Evolutionary conservation across 2,329 filamentous ascomycete genomes (phyloP).

Genomic region (Pseudofabraea citricarpa): DNA sequence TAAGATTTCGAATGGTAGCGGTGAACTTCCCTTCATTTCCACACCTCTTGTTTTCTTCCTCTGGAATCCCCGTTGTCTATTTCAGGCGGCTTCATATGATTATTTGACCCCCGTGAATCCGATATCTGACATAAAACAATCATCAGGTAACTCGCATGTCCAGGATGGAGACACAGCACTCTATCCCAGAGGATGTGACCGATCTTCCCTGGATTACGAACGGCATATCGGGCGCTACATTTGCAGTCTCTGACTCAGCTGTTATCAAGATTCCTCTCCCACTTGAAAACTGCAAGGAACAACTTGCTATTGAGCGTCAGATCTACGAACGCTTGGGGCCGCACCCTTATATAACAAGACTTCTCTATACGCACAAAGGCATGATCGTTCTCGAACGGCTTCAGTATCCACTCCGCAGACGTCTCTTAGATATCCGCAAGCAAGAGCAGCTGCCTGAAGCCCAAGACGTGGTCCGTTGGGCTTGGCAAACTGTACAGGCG

Average conservation of each 20-base stretch:
- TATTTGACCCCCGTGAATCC: too few species aligned
- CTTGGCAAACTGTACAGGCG: neutral
- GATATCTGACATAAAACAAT: too few species aligned
- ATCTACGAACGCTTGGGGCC: conserved; percentile 5
- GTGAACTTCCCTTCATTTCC: too few species aligned
- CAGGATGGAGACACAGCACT: conserved; percentile 3
- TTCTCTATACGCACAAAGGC: neutral
- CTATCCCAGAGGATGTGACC: conserved; percentile 1
- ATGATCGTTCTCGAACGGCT: conserved; percentile 5
- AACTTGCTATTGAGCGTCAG: conserved; percentile 2
- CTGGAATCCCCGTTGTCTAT: too few species aligned
- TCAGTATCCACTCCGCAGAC: conserved; percentile 4
- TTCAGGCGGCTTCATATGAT: too few species aligned
- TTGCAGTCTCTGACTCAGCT: conserved; percentile 3
- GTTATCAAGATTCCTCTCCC: conserved; percentile 5
- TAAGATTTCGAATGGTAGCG: too few species aligned
- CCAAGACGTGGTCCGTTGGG: conserved; percentile 4
- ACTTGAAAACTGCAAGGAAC: conserved; percentile 1
- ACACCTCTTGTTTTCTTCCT: too few species aligned
- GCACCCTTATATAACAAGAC: conserved; percentile 4
- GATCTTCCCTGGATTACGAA: conserved; percentile 2
- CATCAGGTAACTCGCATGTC: too few species aligned
- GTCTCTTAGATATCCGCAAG: conserved; percentile 1
- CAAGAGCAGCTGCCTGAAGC: conserved; percentile 1
- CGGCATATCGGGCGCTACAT: conserved; percentile 2